These are phyloP conservation scores for Cryptococcus sp. DNA, from an alignment of 1,284 basidiomycete genomes.

Conservation along the genomic window DNA sequence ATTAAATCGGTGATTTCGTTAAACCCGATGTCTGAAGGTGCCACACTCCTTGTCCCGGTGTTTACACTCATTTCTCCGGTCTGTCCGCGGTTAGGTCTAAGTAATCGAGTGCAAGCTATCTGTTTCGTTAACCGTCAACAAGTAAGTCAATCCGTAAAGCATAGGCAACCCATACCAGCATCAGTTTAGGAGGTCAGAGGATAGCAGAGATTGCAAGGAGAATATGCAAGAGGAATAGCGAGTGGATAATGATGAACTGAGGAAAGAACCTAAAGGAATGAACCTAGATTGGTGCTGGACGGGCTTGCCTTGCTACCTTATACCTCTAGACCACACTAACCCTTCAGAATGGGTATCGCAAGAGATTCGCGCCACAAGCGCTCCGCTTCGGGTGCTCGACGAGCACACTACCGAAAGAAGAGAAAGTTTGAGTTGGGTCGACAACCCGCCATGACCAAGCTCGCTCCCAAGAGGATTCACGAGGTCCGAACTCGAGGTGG, in stretches of 20 bases:
- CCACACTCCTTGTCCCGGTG: not conserved
- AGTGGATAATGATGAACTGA: too few species aligned
- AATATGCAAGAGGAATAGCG: not conserved
- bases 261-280: slow-evolving; percentile 1
- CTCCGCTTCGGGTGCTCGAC: slow-evolving; percentile 84
- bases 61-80: not conserved
- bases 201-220: not conserved
- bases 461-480: slow-evolving; percentile 88
- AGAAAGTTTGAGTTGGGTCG: slow-evolving; percentile 98
- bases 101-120: not conserved
- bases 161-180: not conserved
- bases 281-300: not conserved
- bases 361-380: slow-evolving; percentile 93
- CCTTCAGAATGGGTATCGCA: slow-evolving; percentile 67
- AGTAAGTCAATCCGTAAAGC: not conserved
- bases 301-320: not conserved
- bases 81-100: not conserved
- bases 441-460: slow-evolving; percentile 91
- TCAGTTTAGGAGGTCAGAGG: too few species aligned
- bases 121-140: slow-evolving; percentile 2
- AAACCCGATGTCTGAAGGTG: not conserved
- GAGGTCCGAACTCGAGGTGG: slow-evolving; percentile 89
- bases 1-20: not conserved
- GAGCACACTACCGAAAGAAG: slow-evolving; percentile 91
- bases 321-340: slow-evolving; percentile 1